Conservation (phyloP, 805 yeast species). For the Metschnikowia picachoensis region DNA sequence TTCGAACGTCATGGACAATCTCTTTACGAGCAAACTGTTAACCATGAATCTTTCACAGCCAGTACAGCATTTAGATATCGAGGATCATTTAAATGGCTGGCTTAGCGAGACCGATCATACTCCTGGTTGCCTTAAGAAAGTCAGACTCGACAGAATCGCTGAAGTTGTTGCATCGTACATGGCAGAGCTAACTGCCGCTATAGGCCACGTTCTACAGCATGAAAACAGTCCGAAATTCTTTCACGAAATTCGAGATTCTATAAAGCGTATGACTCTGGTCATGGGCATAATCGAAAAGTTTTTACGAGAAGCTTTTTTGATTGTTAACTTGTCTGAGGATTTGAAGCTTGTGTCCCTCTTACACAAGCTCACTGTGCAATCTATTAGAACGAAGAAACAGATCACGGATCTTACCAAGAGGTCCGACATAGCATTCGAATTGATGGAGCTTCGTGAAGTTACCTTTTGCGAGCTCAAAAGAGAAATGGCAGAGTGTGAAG, state of each 20-base stretch:
- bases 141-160: constrained; percentile 19
- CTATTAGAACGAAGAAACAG: constrained; percentile 8
- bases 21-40: background rate
- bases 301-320: background rate
- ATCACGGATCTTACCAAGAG: constrained; percentile 1
- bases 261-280: background rate
- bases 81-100: background rate
- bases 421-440: constrained; percentile 7
- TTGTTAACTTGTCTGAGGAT: background rate
- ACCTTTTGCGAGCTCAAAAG: constrained; percentile 4
- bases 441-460: constrained; percentile 9
- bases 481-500: constrained; percentile 6
- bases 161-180: constrained; percentile 28
- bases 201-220: background rate
- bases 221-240: background rate
- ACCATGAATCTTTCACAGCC: background rate
- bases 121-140: background rate
- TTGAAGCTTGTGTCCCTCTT: background rate
- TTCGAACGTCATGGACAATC: no score
- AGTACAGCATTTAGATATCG: background rate
- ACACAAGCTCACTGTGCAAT: constrained; percentile 2
- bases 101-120: background rate
- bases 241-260: background rate
- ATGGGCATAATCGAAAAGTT: background rate
- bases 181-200: constrained; percentile 12